These are phyloP conservation scores for Saccharomycopsis javanensis DNA, from an alignment of 805 yeast genomes.

Conservation along the genomic window DNA sequence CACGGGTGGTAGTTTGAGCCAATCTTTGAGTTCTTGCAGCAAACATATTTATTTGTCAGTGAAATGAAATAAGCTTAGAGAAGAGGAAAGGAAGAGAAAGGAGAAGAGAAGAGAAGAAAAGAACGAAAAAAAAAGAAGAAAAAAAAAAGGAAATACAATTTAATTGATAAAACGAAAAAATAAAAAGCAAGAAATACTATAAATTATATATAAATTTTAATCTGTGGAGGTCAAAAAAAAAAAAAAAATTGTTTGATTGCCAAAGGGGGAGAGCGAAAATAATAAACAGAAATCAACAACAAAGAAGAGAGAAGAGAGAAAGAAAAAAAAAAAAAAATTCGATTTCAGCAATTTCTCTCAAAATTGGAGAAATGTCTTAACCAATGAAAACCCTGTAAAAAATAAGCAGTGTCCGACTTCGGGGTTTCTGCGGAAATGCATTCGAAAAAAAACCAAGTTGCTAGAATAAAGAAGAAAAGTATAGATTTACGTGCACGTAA, in stretches of 20 bases:
- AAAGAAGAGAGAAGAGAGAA: neutral
- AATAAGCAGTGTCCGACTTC: slow-evolving; percentile 2
- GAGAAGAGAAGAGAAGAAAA: neutral
- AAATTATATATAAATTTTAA: slow-evolving; percentile 1
- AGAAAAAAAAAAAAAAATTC: neutral
- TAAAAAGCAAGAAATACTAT: neutral
- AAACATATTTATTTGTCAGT: slow-evolving; percentile 2
- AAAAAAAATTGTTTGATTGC: neutral
- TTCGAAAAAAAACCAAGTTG: neutral
- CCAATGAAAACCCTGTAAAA: neutral
- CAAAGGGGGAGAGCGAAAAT: neutral
- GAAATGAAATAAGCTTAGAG: slow-evolving; percentile 1
- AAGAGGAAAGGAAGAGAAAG: neutral
- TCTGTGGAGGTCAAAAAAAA: neutral
- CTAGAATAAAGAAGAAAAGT: neutral
- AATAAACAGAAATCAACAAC: neutral
- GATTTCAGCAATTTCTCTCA: neutral
- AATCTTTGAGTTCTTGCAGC: slow-evolving; percentile 10
- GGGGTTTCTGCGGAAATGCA: too few relatives aligned
- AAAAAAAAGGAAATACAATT: neutral
- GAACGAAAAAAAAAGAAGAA: neutral
- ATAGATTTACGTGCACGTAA: neutral
- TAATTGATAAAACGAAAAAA: neutral
- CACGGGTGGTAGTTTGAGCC: slow-evolving; percentile 23
- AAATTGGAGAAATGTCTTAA: neutral